Conservation (phyloP, 495 filamentous ascomycete species). For the Talaromyces liani region DNA sequence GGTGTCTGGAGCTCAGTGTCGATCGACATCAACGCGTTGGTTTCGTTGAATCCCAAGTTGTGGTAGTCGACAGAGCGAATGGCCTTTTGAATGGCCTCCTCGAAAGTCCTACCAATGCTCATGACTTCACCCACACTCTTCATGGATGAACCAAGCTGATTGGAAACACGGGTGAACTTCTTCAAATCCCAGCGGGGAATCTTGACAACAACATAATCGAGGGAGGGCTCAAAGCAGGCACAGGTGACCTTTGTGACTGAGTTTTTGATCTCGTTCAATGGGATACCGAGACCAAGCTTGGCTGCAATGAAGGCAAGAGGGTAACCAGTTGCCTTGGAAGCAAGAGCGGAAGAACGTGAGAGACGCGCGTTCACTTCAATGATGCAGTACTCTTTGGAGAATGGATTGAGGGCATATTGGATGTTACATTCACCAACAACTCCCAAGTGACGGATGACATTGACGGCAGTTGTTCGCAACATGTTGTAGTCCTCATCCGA, state of each 20-base stretch:
- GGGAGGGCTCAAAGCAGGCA: slow-evolving; percentile 97
- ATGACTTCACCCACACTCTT: slow-evolving; percentile 99
- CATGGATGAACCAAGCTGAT: slow-evolving; percentile 93
- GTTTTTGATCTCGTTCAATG: slow-evolving; percentile 93
- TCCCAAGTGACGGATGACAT: slow-evolving; percentile 93
- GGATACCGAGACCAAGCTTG: slow-evolving; percentile 89
- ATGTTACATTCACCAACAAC: slow-evolving; percentile 99
- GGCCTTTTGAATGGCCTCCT: slow-evolving; percentile 97
- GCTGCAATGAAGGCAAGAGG: slow-evolving; percentile 94
- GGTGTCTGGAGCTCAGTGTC: slow-evolving; percentile 94
- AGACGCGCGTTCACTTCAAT: slow-evolving; percentile 99
- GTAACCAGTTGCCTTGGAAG: slow-evolving; percentile 96
- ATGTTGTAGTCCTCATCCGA: slow-evolving; percentile 99
- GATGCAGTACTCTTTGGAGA: slow-evolving; percentile 95
- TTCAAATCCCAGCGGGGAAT: slow-evolving; percentile 98
- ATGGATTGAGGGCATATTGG: slow-evolving; percentile 94
- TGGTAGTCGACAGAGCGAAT: slow-evolving; percentile 91
- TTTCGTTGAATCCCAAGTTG: slow-evolving; percentile 93
- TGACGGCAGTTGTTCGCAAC: slow-evolving; percentile 96
- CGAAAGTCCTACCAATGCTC: slow-evolving; percentile 94
- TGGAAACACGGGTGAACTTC: slow-evolving; percentile 96
- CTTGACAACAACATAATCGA: slow-evolving; percentile 98
- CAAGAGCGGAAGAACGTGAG: slow-evolving; percentile 90
- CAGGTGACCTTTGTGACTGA: slow-evolving; percentile 93
- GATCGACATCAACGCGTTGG: slow-evolving; percentile 87